Conservation (phyloP, 2,329 filamentous ascomycete species). For the Nemania sp. region DNA sequence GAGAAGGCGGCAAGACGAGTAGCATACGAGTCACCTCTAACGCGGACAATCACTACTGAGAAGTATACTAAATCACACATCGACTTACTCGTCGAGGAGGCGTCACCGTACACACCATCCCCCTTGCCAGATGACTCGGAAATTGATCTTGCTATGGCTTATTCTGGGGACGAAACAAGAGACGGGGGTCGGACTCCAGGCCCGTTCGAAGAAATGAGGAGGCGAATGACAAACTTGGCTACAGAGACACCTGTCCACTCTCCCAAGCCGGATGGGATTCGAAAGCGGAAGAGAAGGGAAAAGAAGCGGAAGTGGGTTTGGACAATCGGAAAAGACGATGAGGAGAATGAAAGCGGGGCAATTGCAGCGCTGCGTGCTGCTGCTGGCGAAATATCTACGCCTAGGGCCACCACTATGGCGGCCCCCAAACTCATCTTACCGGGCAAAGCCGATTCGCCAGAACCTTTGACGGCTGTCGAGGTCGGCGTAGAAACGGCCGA, state of each 20-base stretch:
- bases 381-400: slow-evolving; percentile 47
- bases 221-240: slow-evolving; percentile 64
- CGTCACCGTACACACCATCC: slow-evolving; percentile 60
- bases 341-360: slow-evolving; percentile 57
- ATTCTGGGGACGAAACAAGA: slow-evolving; percentile 65
- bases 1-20: slow-evolving; percentile 68
- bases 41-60: slow-evolving; percentile 72
- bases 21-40: slow-evolving; percentile 71
- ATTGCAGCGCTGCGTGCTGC: slow-evolving; percentile 56
- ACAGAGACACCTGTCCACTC: slow-evolving; percentile 58
- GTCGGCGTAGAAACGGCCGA: slow-evolving; percentile 55
- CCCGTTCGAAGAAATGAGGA: slow-evolving; percentile 72
- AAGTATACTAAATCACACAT: slow-evolving; percentile 73
- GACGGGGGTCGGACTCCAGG: slow-evolving; percentile 73
- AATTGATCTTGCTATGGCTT: slow-evolving; percentile 65
- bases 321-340: slow-evolving; percentile 69
- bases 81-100: slow-evolving; percentile 70
- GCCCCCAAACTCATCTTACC: slow-evolving; percentile 18
- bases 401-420: slow-evolving; percentile 33
- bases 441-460: slow-evolving; percentile 35
- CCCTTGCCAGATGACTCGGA: slow-evolving; percentile 55
- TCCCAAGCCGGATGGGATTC: slow-evolving; percentile 57
- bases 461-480: slow-evolving; percentile 43
- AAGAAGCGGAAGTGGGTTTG: slow-evolving; percentile 75
- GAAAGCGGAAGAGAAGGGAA: slow-evolving; percentile 67